Evolutionary conservation across 768 basidiomycete genomes (phyloP).

Genomic region (Lanmaoa rubissima): DNA sequence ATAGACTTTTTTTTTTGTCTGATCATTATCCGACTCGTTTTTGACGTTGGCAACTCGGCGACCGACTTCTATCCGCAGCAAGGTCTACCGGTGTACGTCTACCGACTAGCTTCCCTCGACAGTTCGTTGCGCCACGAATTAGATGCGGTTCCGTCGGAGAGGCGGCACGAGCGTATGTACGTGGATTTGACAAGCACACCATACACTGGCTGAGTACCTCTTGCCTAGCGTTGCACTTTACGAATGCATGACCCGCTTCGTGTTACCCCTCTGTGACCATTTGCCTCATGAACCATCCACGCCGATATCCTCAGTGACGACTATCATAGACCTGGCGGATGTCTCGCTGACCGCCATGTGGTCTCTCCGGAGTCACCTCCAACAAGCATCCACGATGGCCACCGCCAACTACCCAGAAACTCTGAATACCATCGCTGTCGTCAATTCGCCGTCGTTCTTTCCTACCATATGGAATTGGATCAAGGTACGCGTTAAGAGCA

Average conservation of each 20-base stretch:
- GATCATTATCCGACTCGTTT: neutral
- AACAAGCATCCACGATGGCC: constrained; percentile 71
- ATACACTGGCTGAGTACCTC: neutral
- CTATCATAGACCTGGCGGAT: constrained; percentile 71
- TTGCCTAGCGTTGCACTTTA: constrained; percentile 55
- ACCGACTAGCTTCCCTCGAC: constrained; percentile 61
- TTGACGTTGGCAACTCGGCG: neutral
- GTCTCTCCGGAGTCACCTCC: constrained; percentile 66
- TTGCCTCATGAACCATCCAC: constrained; percentile 53
- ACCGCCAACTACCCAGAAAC: constrained; percentile 85
- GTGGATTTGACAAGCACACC: constrained; percentile 20
- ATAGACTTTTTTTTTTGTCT: constrained; percentile 1
- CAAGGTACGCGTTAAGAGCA: constrained; percentile 44
- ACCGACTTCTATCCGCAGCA: constrained; percentile 36
- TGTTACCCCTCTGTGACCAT: constrained; percentile 58
- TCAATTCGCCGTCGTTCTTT: constrained; percentile 83
- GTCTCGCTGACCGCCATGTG: constrained; percentile 66
- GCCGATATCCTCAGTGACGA: constrained; percentile 58
- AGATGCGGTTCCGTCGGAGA: constrained; percentile 47
- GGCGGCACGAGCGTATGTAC: constrained; percentile 71
- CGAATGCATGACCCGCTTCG: constrained; percentile 66
- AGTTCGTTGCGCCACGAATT: constrained; percentile 56
- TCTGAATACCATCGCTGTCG: constrained; percentile 59
- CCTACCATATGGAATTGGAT: constrained; percentile 84
- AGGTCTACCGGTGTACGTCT: constrained; percentile 76